Conservation (phyloP, 495 filamentous ascomycete species). For the Daldinia loculata region DNA sequence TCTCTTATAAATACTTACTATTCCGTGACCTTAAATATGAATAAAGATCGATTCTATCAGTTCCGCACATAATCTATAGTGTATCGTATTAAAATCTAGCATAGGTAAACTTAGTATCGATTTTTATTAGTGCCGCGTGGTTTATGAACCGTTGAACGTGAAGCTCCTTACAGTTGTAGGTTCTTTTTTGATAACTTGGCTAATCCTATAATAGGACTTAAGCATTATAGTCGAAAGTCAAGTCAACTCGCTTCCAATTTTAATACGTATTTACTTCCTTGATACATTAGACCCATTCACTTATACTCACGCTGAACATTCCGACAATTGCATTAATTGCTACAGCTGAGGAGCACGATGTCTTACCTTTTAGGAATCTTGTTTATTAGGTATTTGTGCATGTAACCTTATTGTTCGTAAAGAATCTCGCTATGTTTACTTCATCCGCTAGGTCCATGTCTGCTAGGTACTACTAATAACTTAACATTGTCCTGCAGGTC, state of each 20-base stretch:
- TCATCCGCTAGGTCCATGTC: neutral
- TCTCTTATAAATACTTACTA: neutral
- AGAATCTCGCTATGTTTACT: conserved; percentile 25
- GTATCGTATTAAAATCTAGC: too few species aligned
- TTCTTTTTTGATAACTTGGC: too few species aligned
- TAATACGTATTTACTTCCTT: neutral
- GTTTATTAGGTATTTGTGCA: neutral
- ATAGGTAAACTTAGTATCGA: too few species aligned
- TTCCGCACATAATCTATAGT: too few species aligned
- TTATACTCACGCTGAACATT: neutral
- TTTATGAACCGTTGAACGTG: too few species aligned
- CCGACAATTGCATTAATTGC: neutral
- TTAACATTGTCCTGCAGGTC: conserved; percentile 25
- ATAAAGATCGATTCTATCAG: neutral
- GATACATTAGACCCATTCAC: neutral
- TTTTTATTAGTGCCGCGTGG: too few species aligned
- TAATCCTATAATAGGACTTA: too few species aligned
- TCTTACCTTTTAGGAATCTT: neutral
- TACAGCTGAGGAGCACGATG: conserved; percentile 16
- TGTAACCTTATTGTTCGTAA: conserved; percentile 19
- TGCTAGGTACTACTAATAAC: conserved; percentile 7
- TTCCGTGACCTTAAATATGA: neutral
- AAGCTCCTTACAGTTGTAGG: too few species aligned
- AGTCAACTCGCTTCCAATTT: neutral
- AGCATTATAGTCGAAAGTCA: neutral